Percentiles rank a stretch among this genome's conserved stretches.
These are phyloP conservation scores for Rhodosporidiobolus odoratus DNA, from an alignment of 768 basidiomycete species.

Conservation along the genomic window DNA sequence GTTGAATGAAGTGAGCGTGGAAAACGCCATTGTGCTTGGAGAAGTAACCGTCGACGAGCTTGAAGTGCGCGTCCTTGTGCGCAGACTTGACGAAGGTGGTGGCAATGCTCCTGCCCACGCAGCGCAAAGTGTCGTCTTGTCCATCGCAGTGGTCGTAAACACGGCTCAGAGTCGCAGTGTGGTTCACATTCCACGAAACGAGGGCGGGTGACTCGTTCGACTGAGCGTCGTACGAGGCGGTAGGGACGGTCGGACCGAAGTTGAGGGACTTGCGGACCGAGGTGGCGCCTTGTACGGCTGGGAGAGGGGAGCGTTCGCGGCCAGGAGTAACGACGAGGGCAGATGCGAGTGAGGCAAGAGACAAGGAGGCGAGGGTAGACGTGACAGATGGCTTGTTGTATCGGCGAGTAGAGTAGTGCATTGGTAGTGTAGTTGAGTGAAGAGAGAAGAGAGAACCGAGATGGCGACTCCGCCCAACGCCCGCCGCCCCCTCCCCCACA, in stretches of 20 bases:
- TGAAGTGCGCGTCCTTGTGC: slow-evolving; percentile 45
- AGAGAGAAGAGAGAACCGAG: background rate
- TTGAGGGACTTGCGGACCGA: slow-evolving; percentile 71
- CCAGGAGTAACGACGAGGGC: slow-evolving; percentile 11
- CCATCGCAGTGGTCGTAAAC: slow-evolving; percentile 44
- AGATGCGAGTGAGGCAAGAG: slow-evolving; percentile 8
- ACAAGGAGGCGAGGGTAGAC: slow-evolving; percentile 10
- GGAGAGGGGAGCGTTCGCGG: background rate
- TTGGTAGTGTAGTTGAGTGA: background rate
- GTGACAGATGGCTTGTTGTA: background rate
- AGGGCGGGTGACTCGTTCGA: slow-evolving; percentile 12
- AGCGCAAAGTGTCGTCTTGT: slow-evolving; percentile 9
- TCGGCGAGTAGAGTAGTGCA: background rate
- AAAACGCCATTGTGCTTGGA: slow-evolving; percentile 79
- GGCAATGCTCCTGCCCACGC: slow-evolving; percentile 58
- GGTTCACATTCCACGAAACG: slow-evolving; percentile 27
- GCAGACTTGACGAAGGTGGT: slow-evolving; percentile 58
- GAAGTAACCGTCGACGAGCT: slow-evolving; percentile 73
- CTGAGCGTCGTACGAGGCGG: slow-evolving; percentile 51
- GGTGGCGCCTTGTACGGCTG: background rate
- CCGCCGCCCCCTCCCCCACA: no score
- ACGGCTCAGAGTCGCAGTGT: slow-evolving; percentile 47
- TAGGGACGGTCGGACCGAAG: slow-evolving; percentile 74
- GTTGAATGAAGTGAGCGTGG: slow-evolving; percentile 80
- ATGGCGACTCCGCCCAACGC: no score